Evolutionary conservation across 495 filamentous ascomycete genomes (phyloP), one percentile per base, ranked within the genome.

Genomic region (Cercophora samala): DNA sequence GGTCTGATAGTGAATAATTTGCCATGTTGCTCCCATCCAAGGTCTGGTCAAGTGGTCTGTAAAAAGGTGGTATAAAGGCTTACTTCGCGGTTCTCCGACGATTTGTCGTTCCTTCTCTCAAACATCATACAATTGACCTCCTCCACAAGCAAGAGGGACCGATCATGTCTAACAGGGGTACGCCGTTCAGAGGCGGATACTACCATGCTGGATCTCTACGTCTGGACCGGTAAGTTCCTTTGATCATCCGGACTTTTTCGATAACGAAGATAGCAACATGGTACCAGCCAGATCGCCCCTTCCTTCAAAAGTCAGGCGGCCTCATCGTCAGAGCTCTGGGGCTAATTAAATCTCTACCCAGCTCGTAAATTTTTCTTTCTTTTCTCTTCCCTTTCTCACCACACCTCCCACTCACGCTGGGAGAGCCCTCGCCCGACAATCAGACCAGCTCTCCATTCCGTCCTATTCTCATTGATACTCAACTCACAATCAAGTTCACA

Each of bases 401-500:
- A 17, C 37, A 46, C 37, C 37, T 46, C 37, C 6, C 37, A 46
- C 37, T 46, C 37, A 11, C 15, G 37, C 37, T 46, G 6, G 8
- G 37, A 46, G 37, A 11, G 8, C 37, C n/a, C 37, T 46, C 6
- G 37, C 6, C 6, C 37, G 37, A 17, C 15, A 17, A 46, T 46
- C 37, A 2, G 37, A n/a, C 37, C 37, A 13, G 15, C 37, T 46
- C 26, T 46, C 37, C 6, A 18, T 13, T 46, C 37, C 66, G 42
- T 68, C 32, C 54, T 24, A 58, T 22, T 17, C 8, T 22, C 54
- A 58, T 24, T 22, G 52, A 18, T 5, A 55, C 19, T 58, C 19
- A 58, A 55, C 19, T 58, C 19, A 58, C 54, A 55, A 55, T 13
- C 52, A n/a, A n/a, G n/a, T 55, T 22, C 53, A 55, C 58, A 62